These are phyloP conservation scores for Blastobotrys arbuscula DNA, from an alignment of 1,139 yeast genomes.

Conservation along the genomic window DNA sequence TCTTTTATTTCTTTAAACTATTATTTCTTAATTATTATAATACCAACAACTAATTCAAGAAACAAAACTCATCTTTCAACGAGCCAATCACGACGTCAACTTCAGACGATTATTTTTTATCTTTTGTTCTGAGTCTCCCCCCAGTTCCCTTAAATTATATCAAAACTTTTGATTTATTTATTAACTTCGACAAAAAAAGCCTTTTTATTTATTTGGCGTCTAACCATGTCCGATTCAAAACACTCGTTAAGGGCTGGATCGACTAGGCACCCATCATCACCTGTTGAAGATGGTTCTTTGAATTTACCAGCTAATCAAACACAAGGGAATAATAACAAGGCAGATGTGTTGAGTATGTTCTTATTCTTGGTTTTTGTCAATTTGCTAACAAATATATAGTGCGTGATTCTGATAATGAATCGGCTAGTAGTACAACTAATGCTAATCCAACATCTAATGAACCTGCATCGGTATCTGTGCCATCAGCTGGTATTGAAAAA, in stretches of 20 bases:
- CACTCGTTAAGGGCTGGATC: not conserved
- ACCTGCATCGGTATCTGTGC: too few relatives aligned
- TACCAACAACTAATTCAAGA: too few relatives aligned
- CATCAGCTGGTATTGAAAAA: too few relatives aligned
- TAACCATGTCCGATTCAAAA: not conserved
- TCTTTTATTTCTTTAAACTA: not conserved
- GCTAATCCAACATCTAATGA: not conserved
- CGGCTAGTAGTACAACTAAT: not conserved
- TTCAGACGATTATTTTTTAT: too few relatives aligned
- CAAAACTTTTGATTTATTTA: too few relatives aligned
- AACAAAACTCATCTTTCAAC: too few relatives aligned
- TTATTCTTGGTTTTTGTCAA: not conserved
- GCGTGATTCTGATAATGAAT: constrained; percentile 2
- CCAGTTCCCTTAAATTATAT: too few relatives aligned
- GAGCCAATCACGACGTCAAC: too few relatives aligned
- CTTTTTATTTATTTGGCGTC: not conserved
- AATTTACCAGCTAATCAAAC: not conserved
- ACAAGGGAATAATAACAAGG: not conserved
- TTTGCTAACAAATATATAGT: not conserved
- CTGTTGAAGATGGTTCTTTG: not conserved
- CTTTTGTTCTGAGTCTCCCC: too few relatives aligned
- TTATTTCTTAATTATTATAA: too few relatives aligned
- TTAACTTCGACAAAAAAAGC: too few relatives aligned
- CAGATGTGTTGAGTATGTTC: not conserved
- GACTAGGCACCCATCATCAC: constrained; percentile 1